Base-by-base conservation (phyloP, 2,329 filamentous ascomycete genomes). In the Trichophyton verrucosum region DNA sequence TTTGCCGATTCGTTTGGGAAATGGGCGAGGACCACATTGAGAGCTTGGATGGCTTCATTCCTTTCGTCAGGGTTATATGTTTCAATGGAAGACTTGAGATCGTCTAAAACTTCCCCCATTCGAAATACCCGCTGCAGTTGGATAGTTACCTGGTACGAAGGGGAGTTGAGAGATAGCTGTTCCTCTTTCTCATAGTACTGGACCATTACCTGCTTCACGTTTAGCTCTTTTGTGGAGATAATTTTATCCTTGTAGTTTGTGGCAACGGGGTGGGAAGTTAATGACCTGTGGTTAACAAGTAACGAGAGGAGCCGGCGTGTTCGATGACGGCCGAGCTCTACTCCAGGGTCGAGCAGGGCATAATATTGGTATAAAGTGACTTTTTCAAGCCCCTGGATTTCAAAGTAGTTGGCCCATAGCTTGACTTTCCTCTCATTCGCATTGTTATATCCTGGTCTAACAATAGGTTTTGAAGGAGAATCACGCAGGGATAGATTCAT, bases 1-100 rank as follows among this genome's bases (percentile, higher is more conserved):
- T 70, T 68, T 1, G 59, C 59, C 7, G 74, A 70, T 1, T 67
- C 73, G 62, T 76, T 80, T 3, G 78, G 76, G 15, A 73, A 69
- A 61, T 80, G 75, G 1, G 77, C 75, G 60, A 85, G 71, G 24
- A 85, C 72, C 36, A 84, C 79, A 66, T 86, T 86, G 60, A 86
- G 68, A 0, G 81, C 76, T 61, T 84, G 81, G 6, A 85, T 75
- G 0, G 81, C 70, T 59, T 82, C 79, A 0, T 73, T 70, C 66
- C 79, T 79, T 17, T 30, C 27, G 0, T 70, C 68, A 11, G 24
- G 55, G 49, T 80, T 79, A 24, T 70, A 65, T 0, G 69, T 69
- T 6, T 68, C 66, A 38, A 67, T 71, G 2, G 67, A 70, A 20
- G 69, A 78, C 2, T 64, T 71, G 47, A 77, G 68, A 64, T 74